These are phyloP conservation scores for Yamadazyma spencermartinsiae DNA, from an alignment of 1,139 yeast species.

Conservation along the genomic window DNA sequence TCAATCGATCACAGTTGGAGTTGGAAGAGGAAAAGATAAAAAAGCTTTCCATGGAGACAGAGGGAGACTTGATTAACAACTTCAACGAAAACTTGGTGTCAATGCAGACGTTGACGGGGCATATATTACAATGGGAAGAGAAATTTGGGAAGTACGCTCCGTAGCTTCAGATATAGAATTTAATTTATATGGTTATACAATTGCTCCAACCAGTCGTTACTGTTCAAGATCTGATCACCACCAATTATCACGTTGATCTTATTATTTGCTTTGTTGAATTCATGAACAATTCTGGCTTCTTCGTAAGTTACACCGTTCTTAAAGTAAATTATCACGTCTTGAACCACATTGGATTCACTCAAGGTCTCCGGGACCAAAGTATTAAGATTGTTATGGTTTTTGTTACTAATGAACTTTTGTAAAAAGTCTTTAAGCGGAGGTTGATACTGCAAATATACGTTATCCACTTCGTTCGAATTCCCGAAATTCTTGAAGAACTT, in stretches of 20 bases:
- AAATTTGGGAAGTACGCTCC: constrained; percentile 61
- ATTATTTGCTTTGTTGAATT: constrained; percentile 58
- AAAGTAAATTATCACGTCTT: constrained; percentile 77
- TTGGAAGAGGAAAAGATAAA: constrained; percentile 66
- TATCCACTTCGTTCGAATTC: constrained; percentile 36
- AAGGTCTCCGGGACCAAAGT: constrained; percentile 18
- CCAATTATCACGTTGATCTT: constrained; percentile 62
- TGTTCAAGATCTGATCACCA: constrained; percentile 68
- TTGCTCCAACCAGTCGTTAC: constrained; percentile 49
- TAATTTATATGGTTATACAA: constrained; percentile 14
- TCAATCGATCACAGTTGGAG: constrained; percentile 82
- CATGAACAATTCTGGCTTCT: constrained; percentile 81
- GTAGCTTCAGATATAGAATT: constrained; percentile 10
- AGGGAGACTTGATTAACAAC: constrained; percentile 36
- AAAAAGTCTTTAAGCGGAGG: constrained; percentile 65
- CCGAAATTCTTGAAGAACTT: constrained; percentile 27
- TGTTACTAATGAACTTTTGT: constrained; percentile 21
- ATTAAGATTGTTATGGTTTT: constrained; percentile 7
- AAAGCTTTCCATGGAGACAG: constrained; percentile 30
- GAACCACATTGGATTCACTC: constrained; percentile 41
- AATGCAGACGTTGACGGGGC: constrained; percentile 71
- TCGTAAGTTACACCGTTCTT: constrained; percentile 93
- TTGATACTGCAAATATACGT: constrained; percentile 64
- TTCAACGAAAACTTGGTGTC: constrained; percentile 60
- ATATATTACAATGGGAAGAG: constrained; percentile 76